Base-by-base conservation (phyloP, 164 flowering plant genomes). In the grape (Vitis vinifera) region DNA sequence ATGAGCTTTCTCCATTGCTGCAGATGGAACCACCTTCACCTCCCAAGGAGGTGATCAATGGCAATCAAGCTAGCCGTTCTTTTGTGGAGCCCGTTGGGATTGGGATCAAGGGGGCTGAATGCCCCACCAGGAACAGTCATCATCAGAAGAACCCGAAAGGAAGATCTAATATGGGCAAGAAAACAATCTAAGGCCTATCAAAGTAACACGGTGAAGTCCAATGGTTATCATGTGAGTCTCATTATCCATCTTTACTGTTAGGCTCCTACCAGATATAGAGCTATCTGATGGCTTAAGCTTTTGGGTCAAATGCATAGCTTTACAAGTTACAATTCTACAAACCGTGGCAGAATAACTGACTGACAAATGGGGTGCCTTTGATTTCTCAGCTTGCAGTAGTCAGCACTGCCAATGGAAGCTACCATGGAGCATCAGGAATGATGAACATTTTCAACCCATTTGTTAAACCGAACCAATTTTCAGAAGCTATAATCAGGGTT, bases 81-180 rank as follows among this genome's bases (percentile, higher is more conserved):
- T 16, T 2, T 3, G 13, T 15, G 15, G 17, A 48, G n/a, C 30
- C 2, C 1, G 47, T 17, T 9, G 17, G 15, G 8, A 48, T 63
- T 63, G 51, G 52, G 27, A 9, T 63, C 52, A 47, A 15, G 27
- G 53, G 44, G 7, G 27, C 9, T 14, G 52, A 16, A 0, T 63
- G 66, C 52, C 66, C 66, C 66, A 15, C 66, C 3, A 17, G 29
- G 66, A 48, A 63, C 66, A 47, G 66, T 63, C 17, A 16, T 17
- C 27, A 63, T 63, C 19, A 51, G 53, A 16, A 49, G 66, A 23
- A 49, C 53, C 16, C 30, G 52, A 15, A 63, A 63, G 14, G 66
- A 63, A 16, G 66, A 63, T 63, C 52, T 63, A 3, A 7, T 63
- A 47, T 8, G 29, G n/a, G 66, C 66, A 14, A 63, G 48, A 17